Evolutionary conservation across 306 rosid genomes (phyloP).

Genomic region (Albizia julibrissin): DNA sequence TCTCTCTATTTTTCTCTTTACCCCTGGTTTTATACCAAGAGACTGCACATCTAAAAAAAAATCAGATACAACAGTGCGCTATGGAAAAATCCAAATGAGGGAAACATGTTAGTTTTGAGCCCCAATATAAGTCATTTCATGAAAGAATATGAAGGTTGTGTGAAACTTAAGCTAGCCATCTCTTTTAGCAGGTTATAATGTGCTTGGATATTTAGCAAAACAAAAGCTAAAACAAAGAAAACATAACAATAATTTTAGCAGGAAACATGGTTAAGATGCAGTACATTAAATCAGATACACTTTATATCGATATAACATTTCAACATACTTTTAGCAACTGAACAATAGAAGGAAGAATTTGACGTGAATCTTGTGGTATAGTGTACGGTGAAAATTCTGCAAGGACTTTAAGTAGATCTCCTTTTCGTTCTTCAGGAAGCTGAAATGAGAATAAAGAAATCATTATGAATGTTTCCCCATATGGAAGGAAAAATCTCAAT

Average conservation of each 20-base stretch:
- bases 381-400: constrained; percentile 94
- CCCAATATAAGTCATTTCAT: no score
- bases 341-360: constrained; percentile 91
- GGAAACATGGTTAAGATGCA: constrained; percentile 1
- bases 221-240: constrained; percentile 15
- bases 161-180: constrained; percentile 4
- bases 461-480: constrained; percentile 10
- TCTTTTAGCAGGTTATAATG: background rate
- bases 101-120: no score
- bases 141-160: no score
- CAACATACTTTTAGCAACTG: constrained; percentile 77
- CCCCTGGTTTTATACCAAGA: no score
- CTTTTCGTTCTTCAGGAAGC: constrained; percentile 94
- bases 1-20: no score
- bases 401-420: constrained; percentile 90
- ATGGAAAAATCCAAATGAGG: no score
- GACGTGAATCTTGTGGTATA: constrained; percentile 93
- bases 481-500: background rate
- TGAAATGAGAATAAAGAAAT: constrained; percentile 32
- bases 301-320: constrained; percentile 3
- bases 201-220: constrained; percentile 19
- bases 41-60: no score
- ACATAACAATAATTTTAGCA: background rate
- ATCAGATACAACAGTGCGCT: no score
- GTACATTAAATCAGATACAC: background rate